Percentiles rank a stretch among this genome's conserved stretches.
Conservation (phyloP, 768 basidiomycete genomes). For the Sarcodon sp. region DNA sequence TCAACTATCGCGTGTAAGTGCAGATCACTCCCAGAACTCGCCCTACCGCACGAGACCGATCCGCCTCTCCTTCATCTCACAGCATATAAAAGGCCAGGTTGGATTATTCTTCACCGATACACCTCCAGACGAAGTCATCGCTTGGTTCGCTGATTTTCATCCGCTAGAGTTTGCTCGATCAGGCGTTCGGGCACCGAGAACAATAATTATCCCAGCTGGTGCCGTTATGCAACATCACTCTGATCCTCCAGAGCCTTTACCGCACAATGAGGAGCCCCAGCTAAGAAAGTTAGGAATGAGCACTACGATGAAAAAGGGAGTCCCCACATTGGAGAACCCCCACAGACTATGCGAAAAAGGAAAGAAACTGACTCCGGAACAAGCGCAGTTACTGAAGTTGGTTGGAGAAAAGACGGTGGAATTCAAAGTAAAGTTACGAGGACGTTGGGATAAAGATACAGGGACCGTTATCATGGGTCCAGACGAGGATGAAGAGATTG, state of each 20-base stretch:
- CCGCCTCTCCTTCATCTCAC: neutral
- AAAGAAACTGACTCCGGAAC: conserved; percentile 67
- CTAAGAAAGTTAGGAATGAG: conserved; percentile 82
- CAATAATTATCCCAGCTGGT: conserved; percentile 67
- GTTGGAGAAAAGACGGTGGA: conserved; percentile 82
- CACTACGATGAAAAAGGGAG: conserved; percentile 77
- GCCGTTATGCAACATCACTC: conserved; percentile 76
- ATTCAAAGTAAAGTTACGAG: conserved; percentile 61
- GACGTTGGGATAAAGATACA: conserved; percentile 58
- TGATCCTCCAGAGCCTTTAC: conserved; percentile 80
- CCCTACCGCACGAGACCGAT: neutral
- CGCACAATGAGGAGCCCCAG: conserved; percentile 96
- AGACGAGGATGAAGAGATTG: conserved; percentile 21
- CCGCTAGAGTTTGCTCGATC: conserved; percentile 87
- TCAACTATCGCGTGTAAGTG: conserved; percentile 63
- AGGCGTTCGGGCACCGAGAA: conserved; percentile 67
- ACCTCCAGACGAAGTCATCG: conserved; percentile 79
- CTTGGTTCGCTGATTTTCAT: conserved; percentile 88
- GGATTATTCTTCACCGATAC: conserved; percentile 89
- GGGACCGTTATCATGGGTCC: conserved; percentile 47
- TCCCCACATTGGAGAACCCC: conserved; percentile 70
- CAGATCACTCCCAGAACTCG: neutral
- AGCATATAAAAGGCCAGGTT: conserved; percentile 93
- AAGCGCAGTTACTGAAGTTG: conserved; percentile 88
- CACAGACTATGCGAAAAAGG: conserved; percentile 82